Base-by-base conservation (phyloP, 306 rosid genomes). In the Hylodesmum podocarpum region DNA sequence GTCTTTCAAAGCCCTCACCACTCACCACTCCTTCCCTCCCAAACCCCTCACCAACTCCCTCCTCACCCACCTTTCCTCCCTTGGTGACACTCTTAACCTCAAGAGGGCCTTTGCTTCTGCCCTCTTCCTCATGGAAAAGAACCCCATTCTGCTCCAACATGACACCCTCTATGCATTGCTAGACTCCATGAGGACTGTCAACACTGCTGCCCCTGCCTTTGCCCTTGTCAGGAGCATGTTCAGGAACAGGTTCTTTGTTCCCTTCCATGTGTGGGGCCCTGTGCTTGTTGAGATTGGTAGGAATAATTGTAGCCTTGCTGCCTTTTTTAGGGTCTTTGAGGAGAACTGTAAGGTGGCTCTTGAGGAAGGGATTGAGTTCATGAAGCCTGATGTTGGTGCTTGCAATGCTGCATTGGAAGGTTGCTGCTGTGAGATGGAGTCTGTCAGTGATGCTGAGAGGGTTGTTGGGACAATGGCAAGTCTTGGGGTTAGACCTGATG, bases 331-430 rank as follows among this genome's bases (percentile, higher is more conserved):
- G 54, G 78, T 91, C 76, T 96, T 89, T 44, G 87, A 91, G 65
- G 94, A 92, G 86, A 88, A 75, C 51, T 92, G 96, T 82, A 80
- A 86, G 87, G 77, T 92, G 85, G 92, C 92, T 63, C 61, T 69
- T 61, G 88, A 86, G 66, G 99, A 96, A 90, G 88, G 84, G 75
- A 4, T 96, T 73, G 89, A 80, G 25, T 83, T 83, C 69, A 82
- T 92, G 99, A 88, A 78, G 39, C 98, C 94, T 28, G 91, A 89
- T 80, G 84, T 92, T 83, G 73, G 29, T 13, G 96, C 92, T 63
- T 96, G 98, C 49, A 92, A 96, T 86, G 97, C 96, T 0, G 97
- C 98, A 0, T 61, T 96, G 44, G 93, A 91, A 78, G 98, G 89
- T 33, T 95, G 93, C 81, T 96, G 98, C 71, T 51, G 63, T 75